These are phyloP conservation scores for Naumovozyma baii DNA, from an alignment of 805 yeast genomes.

Conservation along the genomic window DNA sequence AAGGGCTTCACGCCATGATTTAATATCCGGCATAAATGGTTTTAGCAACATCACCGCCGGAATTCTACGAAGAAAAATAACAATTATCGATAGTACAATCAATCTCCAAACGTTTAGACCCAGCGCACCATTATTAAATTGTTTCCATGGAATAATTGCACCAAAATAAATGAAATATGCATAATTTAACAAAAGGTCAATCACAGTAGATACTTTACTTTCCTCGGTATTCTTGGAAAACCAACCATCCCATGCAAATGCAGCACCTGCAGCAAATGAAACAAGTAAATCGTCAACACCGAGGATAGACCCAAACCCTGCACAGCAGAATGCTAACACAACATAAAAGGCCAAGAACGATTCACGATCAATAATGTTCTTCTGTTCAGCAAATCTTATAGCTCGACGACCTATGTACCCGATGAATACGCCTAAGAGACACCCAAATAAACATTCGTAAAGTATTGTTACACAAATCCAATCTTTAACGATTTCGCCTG, in stretches of 20 bases:
- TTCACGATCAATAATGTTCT: slow-evolving; percentile 71
- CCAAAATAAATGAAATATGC: slow-evolving; percentile 87
- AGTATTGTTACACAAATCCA: slow-evolving; percentile 71
- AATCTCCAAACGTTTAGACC: slow-evolving; percentile 76
- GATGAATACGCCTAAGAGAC: slow-evolving; percentile 58
- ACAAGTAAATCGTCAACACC: slow-evolving; percentile 86
- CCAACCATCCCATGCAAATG: slow-evolving; percentile 92
- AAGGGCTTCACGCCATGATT: slow-evolving; percentile 87
- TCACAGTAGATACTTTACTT: slow-evolving; percentile 80
- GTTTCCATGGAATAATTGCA: slow-evolving; percentile 81
- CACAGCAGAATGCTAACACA: slow-evolving; percentile 71
- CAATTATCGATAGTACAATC: slow-evolving; percentile 60
- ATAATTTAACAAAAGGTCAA: slow-evolving; percentile 72
- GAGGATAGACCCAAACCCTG: slow-evolving; percentile 79
- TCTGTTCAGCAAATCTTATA: slow-evolving; percentile 62
- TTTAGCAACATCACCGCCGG: slow-evolving; percentile 72
- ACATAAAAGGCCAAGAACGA: slow-evolving; percentile 80
- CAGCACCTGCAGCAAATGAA: slow-evolving; percentile 87
- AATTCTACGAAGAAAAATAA: slow-evolving; percentile 66
- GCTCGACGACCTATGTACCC: slow-evolving; percentile 65
- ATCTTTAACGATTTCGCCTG: slow-evolving; percentile 61
- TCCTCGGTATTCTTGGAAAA: slow-evolving; percentile 76
- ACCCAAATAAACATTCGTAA: slow-evolving; percentile 77
- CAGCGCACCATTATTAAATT: slow-evolving; percentile 49
- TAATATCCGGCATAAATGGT: slow-evolving; percentile 76